Evolutionary conservation across 306 rosid genomes (phyloP), one percentile per base, ranked within the genome.

Genomic region (Coriaria nepalensis): DNA sequence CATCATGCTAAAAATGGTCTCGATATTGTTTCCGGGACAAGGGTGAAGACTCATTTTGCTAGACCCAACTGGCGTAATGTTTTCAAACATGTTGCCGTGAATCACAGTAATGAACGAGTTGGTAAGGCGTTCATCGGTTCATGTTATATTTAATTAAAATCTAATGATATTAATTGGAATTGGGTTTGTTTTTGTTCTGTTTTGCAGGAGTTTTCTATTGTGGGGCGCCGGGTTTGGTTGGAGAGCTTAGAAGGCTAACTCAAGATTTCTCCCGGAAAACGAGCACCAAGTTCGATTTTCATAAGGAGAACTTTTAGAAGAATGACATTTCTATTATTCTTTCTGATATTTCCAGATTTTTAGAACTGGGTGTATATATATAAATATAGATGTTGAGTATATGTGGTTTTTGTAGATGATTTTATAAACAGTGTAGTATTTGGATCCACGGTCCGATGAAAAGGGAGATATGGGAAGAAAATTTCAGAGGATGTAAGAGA

Each of bases 161-260:
- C 5, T 5, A 13, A 38, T 2, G 58, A 10, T 9, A 13, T 13
- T 38, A 13, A 45, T 35, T 41, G n/a, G 37, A n/a, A n/a, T n/a
- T n/a, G n/a, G n/a, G n/a, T n/a, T n/a, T n/a, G 8, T 7, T 38
- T 32, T n/a, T 35, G 55, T 6, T 8, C 10, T 60, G 38, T 80
- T 55, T n/a, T 51, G 50, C 74, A 83, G 95, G 95, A 49, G 95
- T 88, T 15, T 88, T 88, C 61, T 83, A 88, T 66, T 83, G 95
- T 63, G 96, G 95, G 29, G 78, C 81, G 0, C 81, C 47, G 41
- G 76, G 69, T 49, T 50, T 83, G 68, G 88, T 70, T 14, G 83
- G 93, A 46, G 86, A 88, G 55, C 71, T 88, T 6, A 78, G 68
- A 49, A 68, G 76, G 53, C 64, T 72, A 45, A 67, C 96, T 49